Evolutionary conservation across 148 eudicot genomes (phyloP).

Genomic region (Fagopyrum tataricum): DNA sequence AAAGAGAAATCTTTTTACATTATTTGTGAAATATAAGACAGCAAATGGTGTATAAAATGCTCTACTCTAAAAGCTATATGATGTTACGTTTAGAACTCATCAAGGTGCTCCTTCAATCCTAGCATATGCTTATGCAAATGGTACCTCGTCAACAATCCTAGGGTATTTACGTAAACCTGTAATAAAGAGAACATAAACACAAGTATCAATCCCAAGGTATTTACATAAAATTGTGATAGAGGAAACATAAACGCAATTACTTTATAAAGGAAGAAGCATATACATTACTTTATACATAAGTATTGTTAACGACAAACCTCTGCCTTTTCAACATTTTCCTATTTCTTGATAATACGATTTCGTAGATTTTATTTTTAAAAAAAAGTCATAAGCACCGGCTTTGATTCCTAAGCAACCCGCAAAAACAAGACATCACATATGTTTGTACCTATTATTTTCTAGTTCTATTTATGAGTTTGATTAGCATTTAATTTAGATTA

Average conservation of each 20-base stretch:
- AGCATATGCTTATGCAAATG: not conserved
- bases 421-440: conserved; percentile 96
- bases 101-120: too few species aligned
- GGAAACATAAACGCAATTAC: not conserved
- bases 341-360: conserved; percentile 57
- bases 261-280: not conserved
- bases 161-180: conserved; percentile 24
- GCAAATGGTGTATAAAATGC: too few species aligned
- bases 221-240: conserved; percentile 19
- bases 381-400: conserved; percentile 46
- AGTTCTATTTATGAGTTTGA: too few species aligned
- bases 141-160: conserved; percentile 19
- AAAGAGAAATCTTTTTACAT: too few species aligned
- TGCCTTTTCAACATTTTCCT: conserved; percentile 41
- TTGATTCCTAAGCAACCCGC: conserved; percentile 83
- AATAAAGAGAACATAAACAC: too few species aligned
- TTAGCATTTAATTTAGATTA: too few species aligned
- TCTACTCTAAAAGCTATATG: too few species aligned
- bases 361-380: conserved; percentile 71
- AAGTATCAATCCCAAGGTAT: conserved; percentile 68
- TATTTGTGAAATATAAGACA: too few species aligned
- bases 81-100: too few species aligned
- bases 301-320: conserved; percentile 36
- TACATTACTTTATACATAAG: not conserved
- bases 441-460: conserved; percentile 47